Base-by-base conservation (phyloP, 495 filamentous ascomycete genomes). In the Chaetomium tenue region DNA sequence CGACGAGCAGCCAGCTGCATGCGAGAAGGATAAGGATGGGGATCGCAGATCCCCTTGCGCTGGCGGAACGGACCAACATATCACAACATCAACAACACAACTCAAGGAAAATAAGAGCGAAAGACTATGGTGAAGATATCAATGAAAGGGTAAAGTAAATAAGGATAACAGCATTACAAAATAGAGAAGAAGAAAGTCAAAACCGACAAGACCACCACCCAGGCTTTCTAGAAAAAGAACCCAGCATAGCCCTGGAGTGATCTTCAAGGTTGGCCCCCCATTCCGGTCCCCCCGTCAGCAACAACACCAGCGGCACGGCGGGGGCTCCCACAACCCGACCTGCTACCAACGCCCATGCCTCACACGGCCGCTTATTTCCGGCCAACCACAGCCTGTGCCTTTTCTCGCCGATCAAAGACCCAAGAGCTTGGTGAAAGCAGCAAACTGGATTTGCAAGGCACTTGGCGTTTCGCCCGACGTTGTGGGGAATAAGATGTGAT, bases 1-100 rank as follows among this genome's bases (percentile, higher is more conserved):
- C 33, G 39, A 61, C 37, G 15, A 64, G 58, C 23, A 66, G 39
- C 59, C 60, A 66, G 44, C 54, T 40, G 47, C 58, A 63, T 0
- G 58, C 18, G 22, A 63, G 2, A 26, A 67, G n/a, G 55, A 44
- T 8, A 16, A 26, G n/a, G 40, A 63, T 40, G 65, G 65, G 55
- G 55, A 60, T 58, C 28, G 18, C 44, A 4, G 60, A 23, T 26
- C 52, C 40, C 51, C 39, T 58, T 25, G 52, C 33, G 25, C 60
- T 16, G 22, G 58, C 22, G 22, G 58, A 44, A 30, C 33, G 52
- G 8, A 23, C n/a, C n/a, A 40, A 58, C 61, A 63, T 63, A 8
- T 18, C 26, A 39, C 33, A 8, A 15, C 40, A 52, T 53, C 47
- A n/a, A n/a, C 6, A 51, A 51, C 13, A 26, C n/a, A 42, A 26